phyloP scores from a whole-genome alignment of 2,329 filamentous ascomycete species.

The Ceratocystis huliohia region DNA sequence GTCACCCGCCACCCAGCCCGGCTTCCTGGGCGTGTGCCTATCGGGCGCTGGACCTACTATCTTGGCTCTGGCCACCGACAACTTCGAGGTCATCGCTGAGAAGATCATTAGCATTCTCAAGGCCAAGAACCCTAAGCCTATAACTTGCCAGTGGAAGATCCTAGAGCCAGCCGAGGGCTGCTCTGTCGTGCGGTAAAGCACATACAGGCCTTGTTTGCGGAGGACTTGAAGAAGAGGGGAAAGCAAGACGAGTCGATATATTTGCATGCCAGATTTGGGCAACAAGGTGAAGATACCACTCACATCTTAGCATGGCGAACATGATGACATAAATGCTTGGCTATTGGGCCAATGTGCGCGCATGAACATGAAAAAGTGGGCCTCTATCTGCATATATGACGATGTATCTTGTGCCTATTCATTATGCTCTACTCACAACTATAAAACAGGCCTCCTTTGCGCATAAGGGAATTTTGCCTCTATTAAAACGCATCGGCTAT shows the following conservation, averaged over 20 bases:
- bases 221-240: neutral
- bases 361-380: neutral
- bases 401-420: neutral
- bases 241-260: neutral
- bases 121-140: constrained; percentile 41
- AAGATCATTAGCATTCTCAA: constrained; percentile 65
- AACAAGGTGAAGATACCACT: neutral
- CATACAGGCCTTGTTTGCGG: neutral
- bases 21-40: constrained; percentile 84
- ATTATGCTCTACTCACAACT: neutral
- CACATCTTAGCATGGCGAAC: neutral
- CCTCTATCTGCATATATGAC: neutral
- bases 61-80: constrained; percentile 75
- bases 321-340: neutral
- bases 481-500: neutral
- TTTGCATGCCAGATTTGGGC: neutral
- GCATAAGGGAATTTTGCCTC: neutral
- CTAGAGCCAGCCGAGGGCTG: constrained; percentile 75
- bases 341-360: neutral
- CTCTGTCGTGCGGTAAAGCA: constrained; percentile 32
- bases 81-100: constrained; percentile 76
- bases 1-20: constrained; percentile 73
- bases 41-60: constrained; percentile 94
- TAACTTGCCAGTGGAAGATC: constrained; percentile 70
- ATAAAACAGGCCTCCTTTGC: no score